These are phyloP conservation scores for Ophiocordyceps camponoti-floridani DNA, from an alignment of 2,329 filamentous ascomycete genomes.

Conservation along the genomic window DNA sequence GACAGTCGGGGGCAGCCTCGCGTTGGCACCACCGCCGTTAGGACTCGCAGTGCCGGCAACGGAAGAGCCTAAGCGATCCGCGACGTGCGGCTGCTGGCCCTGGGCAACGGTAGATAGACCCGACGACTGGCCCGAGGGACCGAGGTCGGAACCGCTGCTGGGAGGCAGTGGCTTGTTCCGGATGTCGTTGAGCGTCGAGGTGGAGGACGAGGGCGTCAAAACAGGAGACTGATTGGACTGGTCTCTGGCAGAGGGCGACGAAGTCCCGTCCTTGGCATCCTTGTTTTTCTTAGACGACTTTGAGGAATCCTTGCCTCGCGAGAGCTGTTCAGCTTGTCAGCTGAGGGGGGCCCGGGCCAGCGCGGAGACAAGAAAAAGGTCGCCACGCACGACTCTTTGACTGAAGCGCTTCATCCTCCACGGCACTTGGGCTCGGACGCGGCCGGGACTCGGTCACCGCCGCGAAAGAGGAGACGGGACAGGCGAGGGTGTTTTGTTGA, in stretches of 20 bases:
- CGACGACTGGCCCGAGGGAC: conserved; percentile 20
- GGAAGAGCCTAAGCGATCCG: conserved; percentile 22
- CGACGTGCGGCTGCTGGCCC: conserved; percentile 12
- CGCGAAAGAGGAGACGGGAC: not conserved
- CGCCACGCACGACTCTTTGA: conserved; percentile 50
- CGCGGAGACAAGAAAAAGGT: not conserved
- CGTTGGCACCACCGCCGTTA: conserved; percentile 15
- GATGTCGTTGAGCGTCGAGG: conserved; percentile 68
- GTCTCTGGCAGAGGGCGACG: conserved; percentile 53
- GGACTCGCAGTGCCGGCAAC: conserved; percentile 16
- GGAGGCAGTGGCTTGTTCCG: conserved; percentile 64
- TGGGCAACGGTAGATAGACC: conserved; percentile 16
- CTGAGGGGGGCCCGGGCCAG: not conserved
- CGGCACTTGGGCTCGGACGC: not conserved
- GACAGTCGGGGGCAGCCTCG: conserved; percentile 59
- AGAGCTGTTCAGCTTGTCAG: conserved; percentile 44
- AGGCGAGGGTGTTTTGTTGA: not conserved
- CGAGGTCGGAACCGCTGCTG: conserved; percentile 30
- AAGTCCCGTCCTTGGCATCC: conserved; percentile 56
- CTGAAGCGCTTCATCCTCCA: conserved; percentile 71
- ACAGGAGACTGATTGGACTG: conserved; percentile 38
- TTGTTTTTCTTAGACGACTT: conserved; percentile 69
- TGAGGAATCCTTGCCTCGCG: conserved; percentile 69
- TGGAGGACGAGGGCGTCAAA: conserved; percentile 73
- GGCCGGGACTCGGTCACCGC: not conserved